A percentile compares a stretch with the other conserved stretches of the same genome.
Conservation (phyloP, 2,329 filamentous ascomycete species). For the Scedosporium minutisporum region DNA sequence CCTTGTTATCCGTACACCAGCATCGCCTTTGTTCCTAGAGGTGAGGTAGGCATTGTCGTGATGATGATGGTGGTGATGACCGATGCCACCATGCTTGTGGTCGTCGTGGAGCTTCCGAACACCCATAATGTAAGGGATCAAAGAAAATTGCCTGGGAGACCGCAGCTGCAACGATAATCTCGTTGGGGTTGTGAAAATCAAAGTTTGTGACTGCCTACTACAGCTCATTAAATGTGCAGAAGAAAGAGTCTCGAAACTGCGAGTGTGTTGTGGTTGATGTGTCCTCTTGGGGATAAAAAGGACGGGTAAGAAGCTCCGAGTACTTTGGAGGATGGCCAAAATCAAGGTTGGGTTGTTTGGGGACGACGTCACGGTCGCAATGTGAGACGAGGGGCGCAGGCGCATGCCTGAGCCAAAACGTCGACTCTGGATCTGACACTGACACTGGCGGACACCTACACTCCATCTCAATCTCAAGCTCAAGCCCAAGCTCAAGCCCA, state of each 20-base stretch:
- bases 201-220: background rate
- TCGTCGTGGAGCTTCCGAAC: conserved; percentile 17
- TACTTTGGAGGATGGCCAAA: background rate
- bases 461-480: background rate
- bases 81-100: conserved; percentile 33
- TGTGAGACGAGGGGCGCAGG: conserved; percentile 1
- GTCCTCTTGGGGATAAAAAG: conserved; percentile 7
- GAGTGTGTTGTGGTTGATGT: conserved; percentile 7
- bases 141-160: background rate
- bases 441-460: background rate
- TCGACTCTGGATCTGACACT: background rate
- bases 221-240: background rate
- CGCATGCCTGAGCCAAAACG: background rate
- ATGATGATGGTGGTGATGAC: conserved; percentile 64
- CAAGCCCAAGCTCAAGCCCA: background rate
- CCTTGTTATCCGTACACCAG: conserved; percentile 51
- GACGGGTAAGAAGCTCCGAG: conserved; percentile 2
- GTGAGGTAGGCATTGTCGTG: conserved; percentile 90
- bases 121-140: background rate
- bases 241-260: conserved; percentile 3
- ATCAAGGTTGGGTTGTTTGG: background rate
- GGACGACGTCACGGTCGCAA: conserved; percentile 5
- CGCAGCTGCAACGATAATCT: background rate
- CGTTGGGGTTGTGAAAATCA: background rate
- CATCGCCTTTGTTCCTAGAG: conserved; percentile 68